Conservation (phyloP, 805 yeast species). For the Starmerella stellata region DNA sequence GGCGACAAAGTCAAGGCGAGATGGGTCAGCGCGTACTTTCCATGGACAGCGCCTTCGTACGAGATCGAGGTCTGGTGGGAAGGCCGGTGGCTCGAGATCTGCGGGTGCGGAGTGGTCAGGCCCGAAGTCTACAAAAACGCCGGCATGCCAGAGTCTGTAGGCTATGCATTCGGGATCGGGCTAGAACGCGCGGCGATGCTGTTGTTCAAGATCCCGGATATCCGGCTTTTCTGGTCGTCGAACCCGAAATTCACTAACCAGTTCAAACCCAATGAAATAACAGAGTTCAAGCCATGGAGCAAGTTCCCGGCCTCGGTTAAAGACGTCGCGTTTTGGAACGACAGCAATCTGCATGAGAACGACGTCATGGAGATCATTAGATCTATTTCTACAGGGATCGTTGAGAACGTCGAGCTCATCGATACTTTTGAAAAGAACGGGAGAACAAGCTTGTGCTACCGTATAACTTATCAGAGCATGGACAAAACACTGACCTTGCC, state of each 20-base stretch:
- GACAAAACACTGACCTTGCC: constrained; percentile 74
- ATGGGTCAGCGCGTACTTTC: constrained; percentile 92
- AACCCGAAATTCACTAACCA: constrained; percentile 65
- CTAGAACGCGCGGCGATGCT: constrained; percentile 91
- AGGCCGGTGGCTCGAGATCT: constrained; percentile 92
- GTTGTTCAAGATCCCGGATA: constrained; percentile 86
- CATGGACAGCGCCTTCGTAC: constrained; percentile 98
- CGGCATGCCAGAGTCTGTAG: constrained; percentile 43
- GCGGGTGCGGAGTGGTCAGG: constrained; percentile 86
- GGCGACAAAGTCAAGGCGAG: constrained; percentile 66
- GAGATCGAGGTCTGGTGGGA: constrained; percentile 98
- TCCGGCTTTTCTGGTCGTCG: constrained; percentile 74
- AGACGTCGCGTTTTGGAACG: constrained; percentile 86
- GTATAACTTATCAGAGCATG: constrained; percentile 89
- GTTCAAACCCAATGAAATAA: constrained; percentile 45
- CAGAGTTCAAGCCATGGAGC: constrained; percentile 71
- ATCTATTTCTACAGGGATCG: constrained; percentile 61
- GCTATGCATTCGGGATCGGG: constrained; percentile 98
- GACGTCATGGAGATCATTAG: constrained; percentile 90
- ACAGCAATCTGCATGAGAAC: constrained; percentile 47
- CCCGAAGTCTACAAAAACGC: constrained; percentile 60
- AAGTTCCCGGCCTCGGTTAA: constrained; percentile 73
- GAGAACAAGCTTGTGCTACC: constrained; percentile 61
- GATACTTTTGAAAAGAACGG: constrained; percentile 70
- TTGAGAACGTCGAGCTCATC: constrained; percentile 60